These are phyloP conservation scores for Arthrinium phaeospermum DNA, from an alignment of 2,329 filamentous ascomycete genomes.

Conservation along the genomic window DNA sequence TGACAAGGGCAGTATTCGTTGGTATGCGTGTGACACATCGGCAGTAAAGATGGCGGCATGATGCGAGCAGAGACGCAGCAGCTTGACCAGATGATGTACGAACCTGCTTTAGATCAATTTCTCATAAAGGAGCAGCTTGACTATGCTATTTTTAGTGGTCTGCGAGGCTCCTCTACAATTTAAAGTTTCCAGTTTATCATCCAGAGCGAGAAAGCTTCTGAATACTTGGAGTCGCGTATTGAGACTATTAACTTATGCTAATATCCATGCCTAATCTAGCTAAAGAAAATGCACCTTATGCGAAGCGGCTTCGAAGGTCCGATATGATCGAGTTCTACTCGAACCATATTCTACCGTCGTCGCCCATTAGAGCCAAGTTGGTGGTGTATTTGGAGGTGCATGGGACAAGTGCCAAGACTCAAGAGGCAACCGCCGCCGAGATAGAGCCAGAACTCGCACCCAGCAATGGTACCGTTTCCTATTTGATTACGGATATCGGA, in stretches of 20 bases:
- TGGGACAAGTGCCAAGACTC: conserved; percentile 49
- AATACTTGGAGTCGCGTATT: conserved; percentile 86
- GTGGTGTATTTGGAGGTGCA: conserved; percentile 85
- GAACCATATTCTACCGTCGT: conserved; percentile 76
- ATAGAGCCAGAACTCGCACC: conserved; percentile 24
- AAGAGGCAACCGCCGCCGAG: conserved; percentile 48
- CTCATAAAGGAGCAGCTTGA: conserved; percentile 97
- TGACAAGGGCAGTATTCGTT: no score
- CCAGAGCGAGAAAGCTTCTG: conserved; percentile 85
- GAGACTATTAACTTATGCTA: conserved; percentile 74
- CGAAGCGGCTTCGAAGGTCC: conserved; percentile 76
- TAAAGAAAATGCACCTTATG: conserved; percentile 82
- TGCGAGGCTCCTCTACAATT: conserved; percentile 73
- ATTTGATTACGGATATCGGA: conserved; percentile 77
- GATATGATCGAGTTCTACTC: conserved; percentile 83
- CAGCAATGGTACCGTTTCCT: conserved; percentile 54
- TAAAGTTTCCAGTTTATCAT: conserved; percentile 89
- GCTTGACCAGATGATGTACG: conserved; percentile 87
- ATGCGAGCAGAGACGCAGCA: conserved; percentile 49
- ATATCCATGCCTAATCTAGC: conserved; percentile 63
- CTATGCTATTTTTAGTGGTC: conserved; percentile 91
- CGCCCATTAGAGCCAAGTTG: conserved; percentile 77
- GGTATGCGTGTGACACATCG: conserved; percentile 53
- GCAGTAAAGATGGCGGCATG: conserved; percentile 69
- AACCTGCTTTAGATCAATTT: conserved; percentile 92